Evolutionary conservation across 1,284 basidiomycete species (phyloP).

Genomic region (Bondarzewia mesenterica): DNA sequence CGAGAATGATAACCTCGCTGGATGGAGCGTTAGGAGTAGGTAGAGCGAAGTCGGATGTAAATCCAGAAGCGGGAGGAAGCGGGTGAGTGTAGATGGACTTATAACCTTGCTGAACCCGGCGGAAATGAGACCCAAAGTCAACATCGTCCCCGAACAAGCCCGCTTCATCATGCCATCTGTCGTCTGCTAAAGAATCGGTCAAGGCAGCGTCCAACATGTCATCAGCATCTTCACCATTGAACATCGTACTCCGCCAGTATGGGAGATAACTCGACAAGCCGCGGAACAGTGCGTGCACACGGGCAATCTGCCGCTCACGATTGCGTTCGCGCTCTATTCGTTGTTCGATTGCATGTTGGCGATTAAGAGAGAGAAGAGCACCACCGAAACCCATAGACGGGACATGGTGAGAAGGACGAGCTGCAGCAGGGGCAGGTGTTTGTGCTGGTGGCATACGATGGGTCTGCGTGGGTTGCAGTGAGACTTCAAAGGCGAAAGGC

Average conservation of each 20-base stretch:
- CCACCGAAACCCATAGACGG: conserved; percentile 61
- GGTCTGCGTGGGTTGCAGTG: conserved; percentile 12
- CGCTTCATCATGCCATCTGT: conserved; percentile 14
- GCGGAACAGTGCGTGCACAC: conserved; percentile 9
- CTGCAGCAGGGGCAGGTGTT: conserved; percentile 17
- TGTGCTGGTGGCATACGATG: conserved; percentile 10
- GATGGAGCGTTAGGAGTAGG: conserved; percentile 10
- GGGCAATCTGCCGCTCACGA: conserved; percentile 16
- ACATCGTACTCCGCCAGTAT: background rate
- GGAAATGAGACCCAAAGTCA: conserved; percentile 7
- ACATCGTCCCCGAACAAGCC: conserved; percentile 14
- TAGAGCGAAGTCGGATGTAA: conserved; percentile 54
- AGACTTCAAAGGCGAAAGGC: conserved; percentile 38
- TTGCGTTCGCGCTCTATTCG: conserved; percentile 10
- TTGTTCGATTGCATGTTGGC: conserved; percentile 18
- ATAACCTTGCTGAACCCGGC: conserved; percentile 35
- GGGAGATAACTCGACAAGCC: background rate
- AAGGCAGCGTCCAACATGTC: conserved; percentile 16
- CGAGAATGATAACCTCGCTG: conserved; percentile 18
- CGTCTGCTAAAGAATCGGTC: conserved; percentile 18
- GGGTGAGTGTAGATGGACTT: conserved; percentile 58
- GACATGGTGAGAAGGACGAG: conserved; percentile 43
- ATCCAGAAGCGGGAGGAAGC: conserved; percentile 41
- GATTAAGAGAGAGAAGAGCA: conserved; percentile 43
- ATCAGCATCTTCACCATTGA: conserved; percentile 1